Evolutionary conservation across 2,329 filamentous ascomycete species (phyloP).

Genomic region (Emmonsiellopsis sp.): DNA sequence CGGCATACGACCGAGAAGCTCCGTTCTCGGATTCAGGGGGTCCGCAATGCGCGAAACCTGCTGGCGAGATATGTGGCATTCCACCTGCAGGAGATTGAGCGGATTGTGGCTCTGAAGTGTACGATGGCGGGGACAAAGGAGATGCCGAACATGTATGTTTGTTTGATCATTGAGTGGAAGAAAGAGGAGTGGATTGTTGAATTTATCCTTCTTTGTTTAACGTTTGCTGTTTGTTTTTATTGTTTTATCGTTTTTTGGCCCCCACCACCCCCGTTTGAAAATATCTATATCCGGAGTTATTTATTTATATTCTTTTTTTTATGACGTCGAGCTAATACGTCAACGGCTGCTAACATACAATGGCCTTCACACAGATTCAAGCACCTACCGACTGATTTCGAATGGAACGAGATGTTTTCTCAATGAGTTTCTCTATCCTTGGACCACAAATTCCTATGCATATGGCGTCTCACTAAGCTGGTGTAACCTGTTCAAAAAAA

Average conservation of each 20-base stretch:
- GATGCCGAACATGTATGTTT: slow-evolving; percentile 7
- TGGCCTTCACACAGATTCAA: background rate
- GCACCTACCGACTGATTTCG: slow-evolving; percentile 2
- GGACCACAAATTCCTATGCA: too few species aligned
- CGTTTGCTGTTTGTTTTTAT: background rate
- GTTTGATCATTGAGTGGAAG: too few species aligned
- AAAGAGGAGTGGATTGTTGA: background rate
- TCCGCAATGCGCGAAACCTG: slow-evolving; percentile 9
- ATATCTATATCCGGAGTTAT: background rate
- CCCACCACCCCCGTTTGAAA: background rate
- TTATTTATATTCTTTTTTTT: background rate
- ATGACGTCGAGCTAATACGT: background rate
- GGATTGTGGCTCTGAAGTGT: slow-evolving; percentile 13
- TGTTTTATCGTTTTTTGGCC: background rate
- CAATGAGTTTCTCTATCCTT: too few species aligned
- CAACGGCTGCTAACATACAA: background rate
- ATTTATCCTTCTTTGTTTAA: background rate
- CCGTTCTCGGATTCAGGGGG: slow-evolving; percentile 8
- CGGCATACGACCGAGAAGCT: slow-evolving; percentile 7
- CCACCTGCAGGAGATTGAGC: slow-evolving; percentile 17
- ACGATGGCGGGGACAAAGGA: background rate
- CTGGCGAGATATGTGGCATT: slow-evolving; percentile 14
- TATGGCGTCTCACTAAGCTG: too few species aligned
- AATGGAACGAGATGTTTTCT: slow-evolving; percentile 9
- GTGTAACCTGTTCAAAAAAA: too few species aligned